A percentile compares a stretch with the other conserved stretches of the same genome.
These are phyloP conservation scores for Hypseocharis bilobata DNA, from an alignment of 441 rosid genomes.

Conservation along the genomic window DNA sequence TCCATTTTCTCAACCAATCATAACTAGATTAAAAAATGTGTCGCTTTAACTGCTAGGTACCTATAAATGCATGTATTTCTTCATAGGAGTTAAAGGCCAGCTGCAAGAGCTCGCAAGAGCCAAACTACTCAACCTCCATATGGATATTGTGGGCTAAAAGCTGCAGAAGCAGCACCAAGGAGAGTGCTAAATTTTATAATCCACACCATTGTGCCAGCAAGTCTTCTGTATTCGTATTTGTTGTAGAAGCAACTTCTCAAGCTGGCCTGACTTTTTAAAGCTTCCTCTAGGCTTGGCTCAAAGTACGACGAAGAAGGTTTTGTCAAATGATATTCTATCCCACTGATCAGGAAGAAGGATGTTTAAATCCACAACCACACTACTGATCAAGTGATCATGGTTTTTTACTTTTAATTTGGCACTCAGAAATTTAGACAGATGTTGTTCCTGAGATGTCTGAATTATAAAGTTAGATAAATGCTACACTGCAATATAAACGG, in stretches of 20 bases:
- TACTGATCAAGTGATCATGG: no score
- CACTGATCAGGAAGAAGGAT: neutral
- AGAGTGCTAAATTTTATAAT: neutral
- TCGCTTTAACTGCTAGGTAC: neutral
- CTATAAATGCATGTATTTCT: neutral
- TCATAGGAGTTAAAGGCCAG: neutral
- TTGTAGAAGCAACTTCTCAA: slow-evolving; percentile 1
- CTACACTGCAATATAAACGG: neutral
- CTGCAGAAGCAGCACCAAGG: neutral
- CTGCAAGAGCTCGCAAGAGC: neutral
- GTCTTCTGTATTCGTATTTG: neutral
- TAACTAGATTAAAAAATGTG: neutral
- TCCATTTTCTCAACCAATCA: neutral
- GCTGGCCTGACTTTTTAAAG: neutral
- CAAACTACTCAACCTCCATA: neutral
- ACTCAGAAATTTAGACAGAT: neutral
- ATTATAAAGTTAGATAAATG: neutral
- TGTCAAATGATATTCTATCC: neutral
- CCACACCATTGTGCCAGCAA: neutral
- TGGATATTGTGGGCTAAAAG: neutral
- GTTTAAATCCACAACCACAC: neutral
- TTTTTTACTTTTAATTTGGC: neutral
- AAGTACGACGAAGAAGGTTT: neutral
- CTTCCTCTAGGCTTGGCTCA: neutral
- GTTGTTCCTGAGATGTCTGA: neutral